Evolutionary conservation across 371 early-diverging fungal species (phyloP).

Genomic region (Mucor racemosus): DNA sequence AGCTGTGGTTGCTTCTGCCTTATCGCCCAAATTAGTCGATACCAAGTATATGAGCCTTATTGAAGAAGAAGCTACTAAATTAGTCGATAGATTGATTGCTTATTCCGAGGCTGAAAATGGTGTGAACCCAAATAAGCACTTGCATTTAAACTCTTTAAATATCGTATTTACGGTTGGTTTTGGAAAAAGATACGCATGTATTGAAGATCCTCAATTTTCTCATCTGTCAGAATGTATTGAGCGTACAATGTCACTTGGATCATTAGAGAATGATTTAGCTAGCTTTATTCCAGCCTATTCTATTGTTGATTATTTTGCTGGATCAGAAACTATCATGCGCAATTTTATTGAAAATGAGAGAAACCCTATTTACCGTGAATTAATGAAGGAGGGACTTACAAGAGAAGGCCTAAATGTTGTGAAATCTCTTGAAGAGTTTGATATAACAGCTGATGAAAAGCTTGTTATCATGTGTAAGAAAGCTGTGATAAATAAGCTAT

Average conservation of each 20-base stretch:
- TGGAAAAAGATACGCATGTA: slow-evolving; percentile 3
- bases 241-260: background rate
- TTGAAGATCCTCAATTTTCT: slow-evolving; percentile 16
- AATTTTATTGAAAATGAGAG: slow-evolving; percentile 4
- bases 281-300: slow-evolving; percentile 16
- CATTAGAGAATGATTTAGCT: slow-evolving; percentile 17
- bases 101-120: background rate
- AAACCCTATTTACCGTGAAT: slow-evolving; percentile 1
- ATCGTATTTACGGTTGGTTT: slow-evolving; percentile 8
- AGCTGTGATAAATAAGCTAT: background rate
- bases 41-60: background rate
- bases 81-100: slow-evolving; percentile 3
- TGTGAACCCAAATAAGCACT: slow-evolving; percentile 6
- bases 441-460: slow-evolving; percentile 7
- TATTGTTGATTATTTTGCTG: slow-evolving; percentile 3
- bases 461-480: slow-evolving; percentile 15
- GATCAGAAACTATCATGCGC: background rate
- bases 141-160: slow-evolving; percentile 16
- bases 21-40: slow-evolving; percentile 16
- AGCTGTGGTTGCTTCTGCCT: background rate
- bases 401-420: background rate
- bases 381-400: slow-evolving; percentile 7
- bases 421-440: slow-evolving; percentile 7
- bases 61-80: background rate
- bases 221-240: background rate